Conservation (phyloP, 164 flowering plant species). For the Annona squamosa region DNA sequence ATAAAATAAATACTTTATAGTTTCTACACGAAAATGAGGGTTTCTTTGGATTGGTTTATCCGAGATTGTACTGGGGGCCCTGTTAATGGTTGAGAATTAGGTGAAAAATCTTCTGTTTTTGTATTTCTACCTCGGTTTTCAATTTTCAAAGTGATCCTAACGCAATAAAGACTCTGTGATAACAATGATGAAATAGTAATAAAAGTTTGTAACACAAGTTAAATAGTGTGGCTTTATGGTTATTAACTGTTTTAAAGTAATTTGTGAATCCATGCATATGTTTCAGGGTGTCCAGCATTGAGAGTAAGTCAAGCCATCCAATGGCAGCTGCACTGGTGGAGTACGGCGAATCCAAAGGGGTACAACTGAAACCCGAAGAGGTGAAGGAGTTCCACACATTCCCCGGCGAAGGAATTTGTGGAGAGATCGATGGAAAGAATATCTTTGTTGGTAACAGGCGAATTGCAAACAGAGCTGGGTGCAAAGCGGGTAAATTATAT, state of each 20-base stretch:
- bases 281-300: conserved; percentile 87
- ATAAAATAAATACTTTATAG: too few relatives aligned
- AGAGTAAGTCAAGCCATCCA: conserved; percentile 94
- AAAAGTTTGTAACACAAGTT: too few relatives aligned
- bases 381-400: conserved; percentile 61
- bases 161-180: too few relatives aligned
- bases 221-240: not conserved
- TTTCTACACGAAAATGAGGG: too few relatives aligned
- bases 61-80: too few relatives aligned
- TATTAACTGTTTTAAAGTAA: too few relatives aligned
- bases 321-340: conserved; percentile 82
- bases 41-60: too few relatives aligned
- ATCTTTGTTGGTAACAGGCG: conserved; percentile 65
- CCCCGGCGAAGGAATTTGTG: conserved; percentile 93
- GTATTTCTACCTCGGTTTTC: too few relatives aligned
- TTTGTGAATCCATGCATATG: not conserved
- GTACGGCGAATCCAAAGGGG: conserved; percentile 34
- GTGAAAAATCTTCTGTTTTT: too few relatives aligned
- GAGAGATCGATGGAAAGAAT: conserved; percentile 55
- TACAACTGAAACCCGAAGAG: conserved; percentile 63
- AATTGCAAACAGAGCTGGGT: conserved; percentile 59
- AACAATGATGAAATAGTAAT: too few relatives aligned
- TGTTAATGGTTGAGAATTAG: too few relatives aligned
- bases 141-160: too few relatives aligned
- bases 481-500: conserved; percentile 11